Conservation (phyloP, 2,329 filamentous ascomycete species). For the Ascosphaera apis region DNA sequence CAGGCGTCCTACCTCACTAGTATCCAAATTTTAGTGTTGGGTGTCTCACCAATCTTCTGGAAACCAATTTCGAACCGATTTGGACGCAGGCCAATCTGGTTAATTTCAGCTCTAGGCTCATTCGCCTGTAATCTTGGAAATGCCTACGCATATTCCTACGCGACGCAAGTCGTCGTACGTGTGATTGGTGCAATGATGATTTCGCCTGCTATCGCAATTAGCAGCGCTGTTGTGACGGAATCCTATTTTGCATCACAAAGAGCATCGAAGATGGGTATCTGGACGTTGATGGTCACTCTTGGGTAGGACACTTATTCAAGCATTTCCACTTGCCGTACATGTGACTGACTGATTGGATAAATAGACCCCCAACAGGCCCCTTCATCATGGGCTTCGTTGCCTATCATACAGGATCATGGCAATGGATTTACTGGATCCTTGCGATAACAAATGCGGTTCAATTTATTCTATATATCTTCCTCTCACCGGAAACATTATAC, state of each 20-base stretch:
- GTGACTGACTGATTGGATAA: too few species aligned
- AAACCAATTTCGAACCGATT: slow-evolving; percentile 30
- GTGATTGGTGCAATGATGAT: slow-evolving; percentile 34
- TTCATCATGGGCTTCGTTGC: slow-evolving; percentile 23
- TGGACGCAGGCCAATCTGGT: slow-evolving; percentile 31
- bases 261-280: slow-evolving; percentile 33
- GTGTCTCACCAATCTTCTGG: slow-evolving; percentile 33
- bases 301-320: too few species aligned
- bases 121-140: slow-evolving; percentile 30
- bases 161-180: slow-evolving; percentile 27
- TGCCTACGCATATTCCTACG: slow-evolving; percentile 26
- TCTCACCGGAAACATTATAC: slow-evolving; percentile 33
- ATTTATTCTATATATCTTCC: slow-evolving; percentile 31
- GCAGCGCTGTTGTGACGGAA: slow-evolving; percentile 34
- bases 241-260: slow-evolving; percentile 33
- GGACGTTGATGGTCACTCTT: slow-evolving; percentile 30
- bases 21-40: slow-evolving; percentile 31
- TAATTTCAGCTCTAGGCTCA: slow-evolving; percentile 26
- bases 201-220: slow-evolving; percentile 29
- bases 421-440: slow-evolving; percentile 36
- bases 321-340: too few species aligned
- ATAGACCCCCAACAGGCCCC: slow-evolving; percentile 15
- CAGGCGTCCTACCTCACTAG: slow-evolving; percentile 30
- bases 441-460: slow-evolving; percentile 35
- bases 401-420: slow-evolving; percentile 25